Evolutionary conservation across 306 rosid species (phyloP).

Genomic region (Gastrolobium villosum): DNA sequence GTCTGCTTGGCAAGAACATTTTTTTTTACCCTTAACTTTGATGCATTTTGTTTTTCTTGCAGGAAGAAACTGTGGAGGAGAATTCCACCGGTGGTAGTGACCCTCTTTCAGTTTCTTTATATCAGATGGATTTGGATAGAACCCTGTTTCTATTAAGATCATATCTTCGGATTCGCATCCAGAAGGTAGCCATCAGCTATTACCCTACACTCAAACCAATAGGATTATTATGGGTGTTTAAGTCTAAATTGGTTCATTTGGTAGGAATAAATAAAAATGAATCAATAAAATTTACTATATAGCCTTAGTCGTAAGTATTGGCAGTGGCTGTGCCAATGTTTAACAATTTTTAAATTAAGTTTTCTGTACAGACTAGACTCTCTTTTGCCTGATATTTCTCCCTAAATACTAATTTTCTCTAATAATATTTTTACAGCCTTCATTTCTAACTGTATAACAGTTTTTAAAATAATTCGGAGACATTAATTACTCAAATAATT

Average conservation of each 20-base stretch:
- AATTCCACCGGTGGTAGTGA: conserved; percentile 59
- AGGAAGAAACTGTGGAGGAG: conserved; percentile 93
- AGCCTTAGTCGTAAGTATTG: not conserved
- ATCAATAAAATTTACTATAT: not conserved
- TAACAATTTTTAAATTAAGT: conserved; percentile 1
- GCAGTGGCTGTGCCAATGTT: not conserved
- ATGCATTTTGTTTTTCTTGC: conserved; percentile 31
- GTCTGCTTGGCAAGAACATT: not conserved
- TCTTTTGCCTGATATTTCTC: conserved; percentile 14
- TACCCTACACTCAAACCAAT: not conserved
- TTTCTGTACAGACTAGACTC: conserved; percentile 4
- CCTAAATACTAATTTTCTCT: not conserved
- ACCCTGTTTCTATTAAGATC: conserved; percentile 86
- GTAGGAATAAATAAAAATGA: not conserved
- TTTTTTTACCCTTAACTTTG: not conserved
- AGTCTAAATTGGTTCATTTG: conserved; percentile 11
- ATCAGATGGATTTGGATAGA: conserved; percentile 97
- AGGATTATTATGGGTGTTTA: not conserved
- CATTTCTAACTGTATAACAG: conserved; percentile 1
- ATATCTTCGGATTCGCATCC: conserved; percentile 84
- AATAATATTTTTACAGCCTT: conserved; percentile 11
- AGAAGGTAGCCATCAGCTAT: conserved; percentile 66
- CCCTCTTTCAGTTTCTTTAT: conserved; percentile 83
- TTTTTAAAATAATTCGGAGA: conserved; percentile 1
- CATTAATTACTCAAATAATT: conserved; percentile 26